Base-by-base conservation (phyloP, 1,139 yeast species). In the Nakaseomyces uthaithaninus region DNA sequence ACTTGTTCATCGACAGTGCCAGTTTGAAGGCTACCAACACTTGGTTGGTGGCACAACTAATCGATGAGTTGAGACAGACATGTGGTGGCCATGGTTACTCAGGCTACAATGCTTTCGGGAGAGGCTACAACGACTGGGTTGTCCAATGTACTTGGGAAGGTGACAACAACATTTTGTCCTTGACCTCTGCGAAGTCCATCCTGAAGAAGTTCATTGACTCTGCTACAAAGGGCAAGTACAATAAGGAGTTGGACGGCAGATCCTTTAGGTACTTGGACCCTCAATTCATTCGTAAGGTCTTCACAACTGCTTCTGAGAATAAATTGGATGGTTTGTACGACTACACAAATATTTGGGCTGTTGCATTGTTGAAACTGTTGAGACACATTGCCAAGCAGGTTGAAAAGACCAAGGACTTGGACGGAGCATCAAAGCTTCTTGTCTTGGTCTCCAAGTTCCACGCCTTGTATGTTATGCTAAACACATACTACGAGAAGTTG, bases 111-210 rank as follows among this genome's bases (percentile, higher is more conserved):
- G 95, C 91, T 3, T 84, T 87, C 58, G 95, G 94, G 42, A 85
- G 82, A 59, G 91, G 89, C 24, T 84, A 75, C 64, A 74, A 76
- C 47, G 96, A 87, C 62, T 89, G 95, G 87, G 94, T 84, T 25
- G 96, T 87, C 37, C 95, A 87, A 67, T 85, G 94, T 65, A 87
- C 95, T 19, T 87, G 96, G 96, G 96, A 87, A 68, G 96, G 96
- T 64, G 96, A 87, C 63, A 87, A 87, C 68, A 86, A 80, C 57
- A 80, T 87, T 39, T 70, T 87, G 53, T 85, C 87, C 8, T 75
- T 85, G 63, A 80, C 87, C 46, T 77, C 87, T 47, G 96, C 95
- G 50, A 75, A 82, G 64, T 78, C 83, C 42, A 73, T 81, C 37
- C 65, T 80, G 49, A 82, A 80, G 64, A 69, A 71, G 51, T 70